Percentiles rank a stretch among this genome's conserved stretches.
Conservation (phyloP, 176 grass and related monocot genomes). For the Luzula sylvatica region DNA sequence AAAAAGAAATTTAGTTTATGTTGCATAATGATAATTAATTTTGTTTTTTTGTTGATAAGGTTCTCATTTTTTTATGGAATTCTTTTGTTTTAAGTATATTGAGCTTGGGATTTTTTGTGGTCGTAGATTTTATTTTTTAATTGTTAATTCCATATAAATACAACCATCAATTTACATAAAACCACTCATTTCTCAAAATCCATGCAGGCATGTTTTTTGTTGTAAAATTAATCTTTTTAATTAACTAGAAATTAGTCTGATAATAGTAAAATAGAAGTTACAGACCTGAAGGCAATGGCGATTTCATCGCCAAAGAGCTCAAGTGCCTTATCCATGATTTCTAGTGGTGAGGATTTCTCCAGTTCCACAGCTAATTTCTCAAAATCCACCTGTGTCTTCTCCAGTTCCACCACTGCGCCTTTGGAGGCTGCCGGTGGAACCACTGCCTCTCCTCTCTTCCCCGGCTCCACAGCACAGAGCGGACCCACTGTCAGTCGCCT, state of each 20-base stretch:
- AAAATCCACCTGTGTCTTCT: conserved; percentile 31
- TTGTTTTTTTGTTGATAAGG: too few relatives aligned
- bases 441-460: conserved; percentile 34
- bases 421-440: conserved; percentile 30
- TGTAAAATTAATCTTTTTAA: too few relatives aligned
- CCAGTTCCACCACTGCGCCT: conserved; percentile 17
- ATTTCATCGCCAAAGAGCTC: conserved; percentile 76
- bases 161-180: neutral
- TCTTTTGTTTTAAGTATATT: neutral
- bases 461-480: conserved; percentile 43
- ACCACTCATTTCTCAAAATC: neutral
- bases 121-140: too few relatives aligned
- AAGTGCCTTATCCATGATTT: conserved; percentile 91
- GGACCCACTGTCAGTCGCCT: conserved; percentile 39
- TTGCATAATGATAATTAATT: neutral
- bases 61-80: neutral
- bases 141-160: too few relatives aligned
- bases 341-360: conserved; percentile 64
- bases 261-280: neutral
- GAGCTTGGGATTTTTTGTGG: neutral
- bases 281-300: conserved; percentile 93
- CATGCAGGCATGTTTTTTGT: neutral
- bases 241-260: too few relatives aligned
- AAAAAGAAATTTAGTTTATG: neutral
- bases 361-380: conserved; percentile 51